Conservation (phyloP, 202 grass and related monocot species). For the Zoysia matrella region DNA sequence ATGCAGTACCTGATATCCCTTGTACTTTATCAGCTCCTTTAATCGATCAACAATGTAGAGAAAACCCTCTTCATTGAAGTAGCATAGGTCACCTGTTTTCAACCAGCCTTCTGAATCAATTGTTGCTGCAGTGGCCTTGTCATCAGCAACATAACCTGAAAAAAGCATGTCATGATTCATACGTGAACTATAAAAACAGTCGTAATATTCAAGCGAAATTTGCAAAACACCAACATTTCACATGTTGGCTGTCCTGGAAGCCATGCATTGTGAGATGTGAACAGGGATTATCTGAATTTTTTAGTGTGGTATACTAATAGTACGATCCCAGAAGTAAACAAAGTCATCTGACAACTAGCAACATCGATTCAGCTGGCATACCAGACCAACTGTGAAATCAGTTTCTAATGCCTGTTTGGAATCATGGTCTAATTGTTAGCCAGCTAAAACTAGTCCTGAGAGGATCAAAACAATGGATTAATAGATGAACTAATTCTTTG, state of each 20-base stretch:
- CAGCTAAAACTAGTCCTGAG: no score
- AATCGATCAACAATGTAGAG: conserved; percentile 90
- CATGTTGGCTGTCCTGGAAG: background rate
- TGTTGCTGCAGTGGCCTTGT: conserved; percentile 71
- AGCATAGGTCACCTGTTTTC: conserved; percentile 96
- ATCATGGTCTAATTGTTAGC: no score
- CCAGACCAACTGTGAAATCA: conserved; percentile 1
- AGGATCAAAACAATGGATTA: no score
- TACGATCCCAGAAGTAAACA: background rate
- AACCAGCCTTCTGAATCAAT: conserved; percentile 88
- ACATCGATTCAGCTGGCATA: background rate
- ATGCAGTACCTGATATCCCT: conserved; percentile 82
- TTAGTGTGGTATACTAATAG: background rate
- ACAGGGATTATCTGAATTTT: conserved; percentile 1
- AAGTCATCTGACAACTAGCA: background rate
- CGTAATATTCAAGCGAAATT: conserved; percentile 10
- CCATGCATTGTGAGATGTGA: background rate
- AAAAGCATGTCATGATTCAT: conserved; percentile 10
- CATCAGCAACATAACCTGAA: conserved; percentile 81
- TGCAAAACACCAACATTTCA: background rate
- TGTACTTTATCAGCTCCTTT: conserved; percentile 98
- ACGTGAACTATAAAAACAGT: background rate
- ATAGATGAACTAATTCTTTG: no score
- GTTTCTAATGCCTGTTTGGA: background rate
- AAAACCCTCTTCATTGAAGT: conserved; percentile 89